Conservation (phyloP, 257 asterid genomes). For the Thymus quinquecostatus region DNA sequence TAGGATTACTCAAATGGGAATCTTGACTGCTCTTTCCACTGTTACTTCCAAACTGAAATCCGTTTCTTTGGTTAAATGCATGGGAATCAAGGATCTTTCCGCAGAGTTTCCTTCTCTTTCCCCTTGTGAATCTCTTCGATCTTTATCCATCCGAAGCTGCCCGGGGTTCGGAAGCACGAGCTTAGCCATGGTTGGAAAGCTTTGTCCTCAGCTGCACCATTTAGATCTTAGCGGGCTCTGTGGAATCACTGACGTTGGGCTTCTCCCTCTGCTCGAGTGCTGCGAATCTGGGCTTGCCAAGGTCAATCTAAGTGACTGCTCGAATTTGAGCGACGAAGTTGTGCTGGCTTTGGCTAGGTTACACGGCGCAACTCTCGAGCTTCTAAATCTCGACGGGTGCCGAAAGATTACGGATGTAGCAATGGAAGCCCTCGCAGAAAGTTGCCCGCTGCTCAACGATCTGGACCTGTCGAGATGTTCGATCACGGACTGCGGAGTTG, state of each 20-base stretch:
- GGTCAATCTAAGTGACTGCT: slow-evolving; percentile 68
- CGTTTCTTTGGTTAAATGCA: slow-evolving; percentile 69
- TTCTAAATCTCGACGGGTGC: slow-evolving; percentile 82
- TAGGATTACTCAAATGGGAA: slow-evolving; percentile 69
- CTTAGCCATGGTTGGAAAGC: slow-evolving; percentile 78
- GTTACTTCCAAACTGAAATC: slow-evolving; percentile 67
- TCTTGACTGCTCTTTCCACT: slow-evolving; percentile 67
- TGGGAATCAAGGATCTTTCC: slow-evolving; percentile 70
- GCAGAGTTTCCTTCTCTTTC: slow-evolving; percentile 49
- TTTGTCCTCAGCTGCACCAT: slow-evolving; percentile 79
- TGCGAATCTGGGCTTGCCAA: slow-evolving; percentile 62
- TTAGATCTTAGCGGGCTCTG: slow-evolving; percentile 78
- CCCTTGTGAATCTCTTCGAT: slow-evolving; percentile 78
- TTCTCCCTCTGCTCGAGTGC: slow-evolving; percentile 72
- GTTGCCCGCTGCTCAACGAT: slow-evolving; percentile 66
- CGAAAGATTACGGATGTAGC: slow-evolving; percentile 66
- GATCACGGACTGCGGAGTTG: slow-evolving; percentile 71
- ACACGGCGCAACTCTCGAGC: slow-evolving; percentile 69
- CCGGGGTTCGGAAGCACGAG: slow-evolving; percentile 76
- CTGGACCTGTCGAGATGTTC: slow-evolving; percentile 77
- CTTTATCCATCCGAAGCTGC: slow-evolving; percentile 71
- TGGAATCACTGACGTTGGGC: slow-evolving; percentile 70
- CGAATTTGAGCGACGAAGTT: slow-evolving; percentile 61
- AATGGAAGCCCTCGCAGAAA: slow-evolving; percentile 59
- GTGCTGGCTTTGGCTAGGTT: slow-evolving; percentile 53